These are phyloP conservation scores for Penicillium sp. DNA, from an alignment of 2,329 filamentous ascomycete species.

Conservation along the genomic window DNA sequence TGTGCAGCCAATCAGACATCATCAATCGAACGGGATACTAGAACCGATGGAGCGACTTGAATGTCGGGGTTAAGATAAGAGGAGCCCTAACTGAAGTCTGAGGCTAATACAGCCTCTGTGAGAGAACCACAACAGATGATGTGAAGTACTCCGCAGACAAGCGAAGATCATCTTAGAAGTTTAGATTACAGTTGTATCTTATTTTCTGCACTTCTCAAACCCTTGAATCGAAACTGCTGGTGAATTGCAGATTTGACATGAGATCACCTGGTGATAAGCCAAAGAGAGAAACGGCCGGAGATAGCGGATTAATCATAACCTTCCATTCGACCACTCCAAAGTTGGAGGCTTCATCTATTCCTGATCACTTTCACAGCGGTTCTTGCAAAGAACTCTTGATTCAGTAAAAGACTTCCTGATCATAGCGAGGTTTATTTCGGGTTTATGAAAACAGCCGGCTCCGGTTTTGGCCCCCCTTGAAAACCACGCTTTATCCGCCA, in stretches of 20 bases:
- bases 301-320: slow-evolving; percentile 13
- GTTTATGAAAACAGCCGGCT: background rate
- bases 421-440: too few species aligned
- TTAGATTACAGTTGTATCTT: background rate
- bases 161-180: background rate
- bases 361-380: background rate
- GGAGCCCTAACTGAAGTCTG: background rate
- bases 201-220: too few species aligned
- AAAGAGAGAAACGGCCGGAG: background rate
- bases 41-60: background rate
- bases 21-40: background rate
- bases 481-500: background rate
- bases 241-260: background rate
- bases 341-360: background rate
- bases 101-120: background rate
- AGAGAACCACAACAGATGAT: background rate
- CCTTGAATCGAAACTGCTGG: too few species aligned
- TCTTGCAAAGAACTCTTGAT: background rate
- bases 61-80: background rate
- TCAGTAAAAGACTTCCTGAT: too few species aligned
- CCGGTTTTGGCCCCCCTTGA: background rate
- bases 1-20: background rate
- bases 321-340: background rate
- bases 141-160: background rate
- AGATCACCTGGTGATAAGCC: slow-evolving; percentile 13